phyloP scores from a whole-genome alignment of 108 stramenopile genomes.

The Epithemia pelagica region DNA sequence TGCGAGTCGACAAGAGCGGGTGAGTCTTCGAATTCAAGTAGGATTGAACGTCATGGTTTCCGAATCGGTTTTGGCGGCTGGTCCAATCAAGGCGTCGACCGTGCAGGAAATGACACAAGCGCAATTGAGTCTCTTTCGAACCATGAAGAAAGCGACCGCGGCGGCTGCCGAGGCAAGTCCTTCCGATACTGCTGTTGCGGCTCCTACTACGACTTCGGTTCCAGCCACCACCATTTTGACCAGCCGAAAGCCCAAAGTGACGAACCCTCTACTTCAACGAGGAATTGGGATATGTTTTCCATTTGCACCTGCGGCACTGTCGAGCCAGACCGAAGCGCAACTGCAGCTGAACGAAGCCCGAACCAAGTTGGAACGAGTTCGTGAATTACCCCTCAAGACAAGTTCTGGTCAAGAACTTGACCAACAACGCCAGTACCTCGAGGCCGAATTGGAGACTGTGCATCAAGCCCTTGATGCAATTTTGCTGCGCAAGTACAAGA shows the following conservation, averaged over 20 bases:
- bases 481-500: background rate
- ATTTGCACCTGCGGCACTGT: background rate
- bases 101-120: background rate
- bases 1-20: background rate
- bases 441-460: background rate
- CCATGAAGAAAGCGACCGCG: background rate
- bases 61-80: background rate
- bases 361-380: background rate
- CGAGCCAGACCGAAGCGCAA: background rate
- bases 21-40: background rate
- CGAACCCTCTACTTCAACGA: too few species aligned
- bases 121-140: background rate
- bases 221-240: background rate
- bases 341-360: background rate
- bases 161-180: too few species aligned
- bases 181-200: too few species aligned
- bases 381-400: background rate
- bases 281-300: background rate
- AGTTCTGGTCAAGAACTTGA: background rate
- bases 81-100: background rate
- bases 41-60: background rate
- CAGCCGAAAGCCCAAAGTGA: background rate
- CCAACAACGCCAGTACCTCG: background rate
- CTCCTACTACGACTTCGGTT: background rate
- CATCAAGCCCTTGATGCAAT: background rate